Evolutionary conservation across 768 basidiomycete genomes (phyloP), one percentile per base, ranked within the genome.

Genomic region (Termitomyces sp.): DNA sequence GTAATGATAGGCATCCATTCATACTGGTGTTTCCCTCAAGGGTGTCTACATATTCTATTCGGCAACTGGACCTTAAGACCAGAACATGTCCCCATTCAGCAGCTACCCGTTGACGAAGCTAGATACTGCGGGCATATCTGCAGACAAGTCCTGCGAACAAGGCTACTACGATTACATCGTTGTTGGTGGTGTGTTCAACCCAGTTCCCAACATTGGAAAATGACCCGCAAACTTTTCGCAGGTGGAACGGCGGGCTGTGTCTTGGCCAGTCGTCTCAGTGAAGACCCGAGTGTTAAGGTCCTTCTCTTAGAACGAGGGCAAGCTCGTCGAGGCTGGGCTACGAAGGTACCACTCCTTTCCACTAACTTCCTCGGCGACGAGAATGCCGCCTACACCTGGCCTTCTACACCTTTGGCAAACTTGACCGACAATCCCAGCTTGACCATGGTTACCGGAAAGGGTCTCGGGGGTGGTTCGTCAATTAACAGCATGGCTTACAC

Each of bases 191-290:
- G 34, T 24, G 47, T 10, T 7, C 20, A 14, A 22, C 7, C n/a
- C 5, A 0, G 22, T 20, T 5, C 5, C 9, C 12, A 31, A 9
- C 46, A 0, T 36, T 3, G 1, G 12, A 32, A 22, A 46, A 27
- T 27, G 14, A 44, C 5, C 3, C 4, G 29, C 18, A 5, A 31
- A 43, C 32, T 54, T 16, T 31, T 29, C 41, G 1, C 29, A 57
- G 76, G 76, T 27, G 76, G 75, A 18, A 75, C 75, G 0, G 73
- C 74, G 12, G 76, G 76, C 22, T 75, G 73, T 44, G 72, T 71
- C 12, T 61, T 78, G 5, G 76, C 76, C 4, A 63, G 64, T 31
- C 67, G 76, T n/a, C 71, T 77, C 10, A 69, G 68, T 51, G 71
- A 71, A 55, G 66, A 74, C 46, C 62, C 67, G 0, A 24, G 47